Conservation (phyloP, 2,329 filamentous ascomycete species). For the Penicillium sp. region DNA sequence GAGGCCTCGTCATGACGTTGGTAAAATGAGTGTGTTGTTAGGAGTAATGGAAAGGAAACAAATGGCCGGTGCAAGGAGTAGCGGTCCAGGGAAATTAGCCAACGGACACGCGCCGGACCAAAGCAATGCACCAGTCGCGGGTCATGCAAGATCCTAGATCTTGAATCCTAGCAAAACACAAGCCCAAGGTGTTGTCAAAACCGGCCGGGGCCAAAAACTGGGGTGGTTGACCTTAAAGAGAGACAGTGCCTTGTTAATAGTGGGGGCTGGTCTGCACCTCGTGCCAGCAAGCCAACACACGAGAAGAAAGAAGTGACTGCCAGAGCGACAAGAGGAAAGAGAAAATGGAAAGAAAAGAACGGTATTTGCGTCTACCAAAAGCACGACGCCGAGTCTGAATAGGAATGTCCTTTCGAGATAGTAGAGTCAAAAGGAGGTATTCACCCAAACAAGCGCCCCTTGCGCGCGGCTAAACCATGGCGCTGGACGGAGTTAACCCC, state of each 20-base stretch:
- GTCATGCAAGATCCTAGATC: not conserved
- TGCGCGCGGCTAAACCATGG: slow-evolving; percentile 37
- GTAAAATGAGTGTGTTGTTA: slow-evolving; percentile 19
- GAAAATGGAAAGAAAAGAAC: slow-evolving; percentile 18
- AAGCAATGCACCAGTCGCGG: slow-evolving; percentile 9
- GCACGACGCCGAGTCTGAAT: slow-evolving; percentile 9
- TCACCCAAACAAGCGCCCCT: slow-evolving; percentile 39
- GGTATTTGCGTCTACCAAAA: slow-evolving; percentile 7
- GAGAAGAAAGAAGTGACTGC: slow-evolving; percentile 29
- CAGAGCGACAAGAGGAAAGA: slow-evolving; percentile 28
- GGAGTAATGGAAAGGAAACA: slow-evolving; percentile 10
- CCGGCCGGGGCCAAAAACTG: slow-evolving; percentile 9
- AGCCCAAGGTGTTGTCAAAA: slow-evolving; percentile 1
- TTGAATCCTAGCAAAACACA: not conserved
- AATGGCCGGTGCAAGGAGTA: slow-evolving; percentile 20
- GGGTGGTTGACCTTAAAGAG: slow-evolving; percentile 20
- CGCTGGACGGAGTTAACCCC: slow-evolving; percentile 15
- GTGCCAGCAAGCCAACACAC: slow-evolving; percentile 19
- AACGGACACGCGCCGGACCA: slow-evolving; percentile 6
- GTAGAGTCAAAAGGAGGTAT: slow-evolving; percentile 37
- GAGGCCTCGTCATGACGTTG: slow-evolving; percentile 43
- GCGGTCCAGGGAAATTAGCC: slow-evolving; percentile 18
- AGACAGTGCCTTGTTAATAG: slow-evolving; percentile 25
- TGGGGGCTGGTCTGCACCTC: slow-evolving; percentile 21
- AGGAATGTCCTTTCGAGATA: slow-evolving; percentile 18